These are phyloP conservation scores for Canavalia ensiformis DNA, from an alignment of 306 rosid species.

Conservation along the genomic window DNA sequence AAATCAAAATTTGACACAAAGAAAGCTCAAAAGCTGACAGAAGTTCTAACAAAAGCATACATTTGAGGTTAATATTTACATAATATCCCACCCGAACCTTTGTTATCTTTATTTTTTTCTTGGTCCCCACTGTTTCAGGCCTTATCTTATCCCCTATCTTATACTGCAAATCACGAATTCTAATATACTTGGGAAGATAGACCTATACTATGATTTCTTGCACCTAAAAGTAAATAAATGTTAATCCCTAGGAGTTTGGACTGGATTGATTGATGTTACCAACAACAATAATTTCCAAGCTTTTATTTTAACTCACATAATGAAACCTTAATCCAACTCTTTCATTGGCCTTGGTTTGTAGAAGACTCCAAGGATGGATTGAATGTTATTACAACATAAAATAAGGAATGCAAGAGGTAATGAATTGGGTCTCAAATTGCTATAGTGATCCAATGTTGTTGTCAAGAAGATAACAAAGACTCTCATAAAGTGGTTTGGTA, in stretches of 20 bases:
- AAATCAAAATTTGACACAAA: not conserved
- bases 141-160: not conserved
- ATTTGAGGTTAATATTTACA: not conserved
- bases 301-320: conserved; percentile 3
- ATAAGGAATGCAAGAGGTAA: conserved; percentile 3
- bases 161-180: not conserved
- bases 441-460: not conserved
- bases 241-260: not conserved
- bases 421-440: not conserved
- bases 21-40: not conserved
- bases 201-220: not conserved
- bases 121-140: conserved; percentile 16
- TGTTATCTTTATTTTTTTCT: not conserved
- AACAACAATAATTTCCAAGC: not conserved
- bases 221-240: not conserved
- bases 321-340: not conserved
- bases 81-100: conserved; percentile 1
- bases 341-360: not conserved
- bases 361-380: not conserved
- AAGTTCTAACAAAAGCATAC: conserved; percentile 8
- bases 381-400: not conserved
- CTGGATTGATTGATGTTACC: not conserved
- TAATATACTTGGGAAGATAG: not conserved
- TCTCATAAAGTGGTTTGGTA: not conserved
- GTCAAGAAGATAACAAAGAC: not conserved